phyloP scores from a whole-genome alignment of 2,329 filamentous ascomycete genomes.

The Sporothrix curviconia region DNA sequence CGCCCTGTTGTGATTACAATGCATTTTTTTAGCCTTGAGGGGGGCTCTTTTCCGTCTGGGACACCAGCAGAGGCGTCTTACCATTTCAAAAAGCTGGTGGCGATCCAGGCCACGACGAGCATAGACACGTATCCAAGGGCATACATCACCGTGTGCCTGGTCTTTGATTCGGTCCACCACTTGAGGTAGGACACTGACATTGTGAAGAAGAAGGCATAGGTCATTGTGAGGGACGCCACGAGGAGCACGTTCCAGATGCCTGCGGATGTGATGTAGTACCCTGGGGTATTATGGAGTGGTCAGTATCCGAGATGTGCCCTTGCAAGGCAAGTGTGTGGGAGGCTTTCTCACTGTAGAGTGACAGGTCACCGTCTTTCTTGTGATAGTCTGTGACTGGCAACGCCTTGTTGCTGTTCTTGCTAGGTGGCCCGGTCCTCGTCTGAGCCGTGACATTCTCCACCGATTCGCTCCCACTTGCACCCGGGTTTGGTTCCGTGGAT shows the following conservation, averaged over 20 bases:
- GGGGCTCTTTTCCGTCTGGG: too few relatives aligned
- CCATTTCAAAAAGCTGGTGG: slow-evolving; percentile 32
- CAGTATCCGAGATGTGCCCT: too few relatives aligned
- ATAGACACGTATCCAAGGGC: slow-evolving; percentile 31
- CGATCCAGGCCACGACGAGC: slow-evolving; percentile 30
- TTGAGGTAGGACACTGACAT: slow-evolving; percentile 35
- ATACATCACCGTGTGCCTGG: slow-evolving; percentile 25
- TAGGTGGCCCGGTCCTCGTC: neutral
- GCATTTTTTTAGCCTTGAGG: too few relatives aligned
- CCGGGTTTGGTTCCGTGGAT: neutral
- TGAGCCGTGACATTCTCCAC: neutral
- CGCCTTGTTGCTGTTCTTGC: neutral
- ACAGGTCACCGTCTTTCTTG: slow-evolving; percentile 28
- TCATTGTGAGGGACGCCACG: slow-evolving; percentile 23
- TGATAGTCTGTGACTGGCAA: slow-evolving; percentile 17
- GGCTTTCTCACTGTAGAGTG: too few relatives aligned
- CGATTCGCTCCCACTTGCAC: neutral
- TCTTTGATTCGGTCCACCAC: slow-evolving; percentile 31
- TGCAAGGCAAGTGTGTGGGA: too few relatives aligned
- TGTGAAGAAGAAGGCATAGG: slow-evolving; percentile 30
- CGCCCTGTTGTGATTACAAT: too few relatives aligned
- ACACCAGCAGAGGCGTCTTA: too few relatives aligned
- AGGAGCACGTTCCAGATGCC: slow-evolving; percentile 24
- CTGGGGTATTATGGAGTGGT: too few relatives aligned
- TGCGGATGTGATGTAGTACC: slow-evolving; percentile 29